Base-by-base conservation (phyloP, 2,329 filamentous ascomycete species). In the Monilinia fructicola region DNA sequence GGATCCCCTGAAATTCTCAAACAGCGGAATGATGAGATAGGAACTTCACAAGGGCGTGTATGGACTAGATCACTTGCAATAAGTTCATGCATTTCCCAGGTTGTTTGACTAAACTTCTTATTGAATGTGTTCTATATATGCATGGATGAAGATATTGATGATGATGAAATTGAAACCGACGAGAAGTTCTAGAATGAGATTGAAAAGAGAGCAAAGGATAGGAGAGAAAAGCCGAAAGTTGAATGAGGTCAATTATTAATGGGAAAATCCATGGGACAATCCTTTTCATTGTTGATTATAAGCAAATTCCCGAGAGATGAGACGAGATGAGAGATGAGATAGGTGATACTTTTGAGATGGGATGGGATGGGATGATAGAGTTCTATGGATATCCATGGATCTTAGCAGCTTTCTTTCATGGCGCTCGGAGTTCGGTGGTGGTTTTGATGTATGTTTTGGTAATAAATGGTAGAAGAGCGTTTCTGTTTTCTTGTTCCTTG, bases 1-100 rank as follows among this genome's bases (percentile, higher is more conserved):
- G 60, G 64, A 56, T 59, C 59, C 65, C 65, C 26, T 64, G 65
- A 56, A 64, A 56, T 42, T 62, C 16, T 64, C 59, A 67, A 67
- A 67, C 65, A 56, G 53, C 53, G 59, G 65, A 44, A 58, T 28
- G 48, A 46, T 56, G 44, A 38, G 54, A 55, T 48, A n/a, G 18
- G 21, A 56, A 26, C 11, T 31, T 64, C 52, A 26, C 52, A 46
- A 62, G 60, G 52, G 23, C 42, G 10, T 58, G 53, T 59, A 50
- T 56, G 42, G n/a, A 58, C 54, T 50, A 58, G 44, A 65, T 48
- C 35, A 52, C 35, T 56, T 58, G n/a, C 21, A 52, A 44, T 42
- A 54, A 60, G 23, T 40, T 52, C 40, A 65, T 52, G 63, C 54
- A 65, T 31, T 50, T n/a, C n/a, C n/a, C n/a, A n/a, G n/a, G n/a